Conservation (phyloP, 768 basidiomycete species). For the Termitomyces sp. region DNA sequence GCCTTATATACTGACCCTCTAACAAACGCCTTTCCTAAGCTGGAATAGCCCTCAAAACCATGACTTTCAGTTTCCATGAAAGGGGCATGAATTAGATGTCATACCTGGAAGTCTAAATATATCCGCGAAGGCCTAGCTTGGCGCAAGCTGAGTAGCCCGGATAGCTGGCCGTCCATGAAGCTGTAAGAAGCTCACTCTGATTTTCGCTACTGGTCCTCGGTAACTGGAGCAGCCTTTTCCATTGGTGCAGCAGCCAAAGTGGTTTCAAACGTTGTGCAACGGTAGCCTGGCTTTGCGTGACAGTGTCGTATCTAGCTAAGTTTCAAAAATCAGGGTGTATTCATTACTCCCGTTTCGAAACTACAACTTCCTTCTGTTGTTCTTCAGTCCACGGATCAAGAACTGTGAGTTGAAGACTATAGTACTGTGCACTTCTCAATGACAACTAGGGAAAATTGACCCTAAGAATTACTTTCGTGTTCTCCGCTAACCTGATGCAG, state of each 20-base stretch:
- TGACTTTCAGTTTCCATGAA: background rate
- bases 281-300: too few relatives aligned
- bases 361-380: background rate
- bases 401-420: background rate
- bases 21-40: background rate
- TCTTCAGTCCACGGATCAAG: background rate
- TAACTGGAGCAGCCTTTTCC: background rate
- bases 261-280: background rate
- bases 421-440: background rate
- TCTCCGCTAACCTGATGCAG: background rate
- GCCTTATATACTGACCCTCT: background rate
- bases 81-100: background rate
- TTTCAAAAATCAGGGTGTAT: background rate
- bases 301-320: background rate
- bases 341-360: background rate
- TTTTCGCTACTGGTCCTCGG: background rate
- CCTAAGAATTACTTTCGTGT: background rate
- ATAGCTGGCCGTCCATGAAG: background rate
- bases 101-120: background rate
- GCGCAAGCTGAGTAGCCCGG: background rate
- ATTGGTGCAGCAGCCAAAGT: background rate
- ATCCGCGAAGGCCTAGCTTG: background rate
- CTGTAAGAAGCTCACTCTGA: background rate
- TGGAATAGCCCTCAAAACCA: background rate
- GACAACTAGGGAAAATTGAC: background rate